phyloP scores from a whole-genome alignment of 805 yeast genomes.

The Yarrowia keelungensis region DNA sequence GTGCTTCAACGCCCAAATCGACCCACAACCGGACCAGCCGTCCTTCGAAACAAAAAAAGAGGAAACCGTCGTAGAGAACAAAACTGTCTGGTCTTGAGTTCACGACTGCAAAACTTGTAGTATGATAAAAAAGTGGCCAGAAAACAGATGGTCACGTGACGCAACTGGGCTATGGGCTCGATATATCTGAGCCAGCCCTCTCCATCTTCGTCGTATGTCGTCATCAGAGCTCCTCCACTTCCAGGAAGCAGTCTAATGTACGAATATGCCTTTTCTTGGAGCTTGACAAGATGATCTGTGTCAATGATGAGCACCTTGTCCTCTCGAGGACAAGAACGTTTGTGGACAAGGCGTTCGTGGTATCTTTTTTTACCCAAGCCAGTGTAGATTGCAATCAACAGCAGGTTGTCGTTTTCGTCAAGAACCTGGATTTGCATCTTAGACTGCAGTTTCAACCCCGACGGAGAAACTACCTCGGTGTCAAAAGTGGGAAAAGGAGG shows the following conservation, averaged over 20 bases:
- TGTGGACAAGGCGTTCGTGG: background rate
- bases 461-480: background rate
- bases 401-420: background rate
- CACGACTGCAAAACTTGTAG: too few relatives aligned
- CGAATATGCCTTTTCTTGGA: background rate
- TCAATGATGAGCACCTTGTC: background rate
- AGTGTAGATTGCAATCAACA: background rate
- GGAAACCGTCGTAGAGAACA: background rate
- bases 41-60: background rate
- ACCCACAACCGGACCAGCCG: constrained; percentile 1
- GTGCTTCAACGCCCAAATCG: background rate
- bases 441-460: background rate
- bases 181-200: background rate
- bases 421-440: background rate
- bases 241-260: background rate
- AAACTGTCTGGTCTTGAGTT: too few relatives aligned
- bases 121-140: background rate
- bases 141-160: background rate
- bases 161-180: background rate
- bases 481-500: background rate
- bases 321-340: background rate
- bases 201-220: background rate
- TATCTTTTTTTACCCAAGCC: background rate
- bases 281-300: background rate
- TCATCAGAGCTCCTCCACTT: background rate